Conservation (phyloP, 805 yeast genomes). For the Hanseniaspora guilliermondii region DNA sequence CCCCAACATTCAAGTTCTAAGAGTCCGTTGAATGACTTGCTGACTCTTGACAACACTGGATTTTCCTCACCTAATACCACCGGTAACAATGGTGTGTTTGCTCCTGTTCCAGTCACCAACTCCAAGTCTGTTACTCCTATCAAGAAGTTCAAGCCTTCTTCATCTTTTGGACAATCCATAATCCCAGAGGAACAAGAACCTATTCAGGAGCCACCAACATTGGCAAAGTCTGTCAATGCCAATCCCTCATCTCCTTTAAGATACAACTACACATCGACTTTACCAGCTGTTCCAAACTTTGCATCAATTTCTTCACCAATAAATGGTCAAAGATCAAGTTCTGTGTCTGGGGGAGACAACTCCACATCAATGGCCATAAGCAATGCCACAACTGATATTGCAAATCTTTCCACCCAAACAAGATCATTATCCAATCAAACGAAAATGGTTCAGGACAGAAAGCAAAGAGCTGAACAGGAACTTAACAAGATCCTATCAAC, state of each 20-base stretch:
- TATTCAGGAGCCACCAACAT: constrained; percentile 15
- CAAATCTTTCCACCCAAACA: constrained; percentile 75
- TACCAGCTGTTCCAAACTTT: constrained; percentile 27
- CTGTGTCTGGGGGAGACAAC: constrained; percentile 26
- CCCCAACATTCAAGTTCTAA: constrained; percentile 20
- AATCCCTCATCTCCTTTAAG: constrained; percentile 15
- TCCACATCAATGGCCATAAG: constrained; percentile 54
- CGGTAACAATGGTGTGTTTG: constrained; percentile 20
- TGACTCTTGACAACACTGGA: constrained; percentile 41
- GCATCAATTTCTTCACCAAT: constrained; percentile 17
- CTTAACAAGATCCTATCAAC: constrained; percentile 51
- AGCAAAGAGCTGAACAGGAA: constrained; percentile 65
- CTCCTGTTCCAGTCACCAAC: constrained; percentile 23
- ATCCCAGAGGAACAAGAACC: constrained; percentile 27
- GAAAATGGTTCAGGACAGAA: constrained; percentile 53
- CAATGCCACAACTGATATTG: constrained; percentile 71
- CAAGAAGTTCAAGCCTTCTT: constrained; percentile 61
- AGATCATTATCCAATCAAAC: constrained; percentile 69
- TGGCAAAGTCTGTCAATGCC: constrained; percentile 36
- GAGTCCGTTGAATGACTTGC: constrained; percentile 54
- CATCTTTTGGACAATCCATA: constrained; percentile 72
- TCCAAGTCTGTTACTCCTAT: constrained; percentile 25
- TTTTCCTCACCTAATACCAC: constrained; percentile 30
- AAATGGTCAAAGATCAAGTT: constrained; percentile 16
- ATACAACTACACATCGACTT: constrained; percentile 16